phyloP scores from a whole-genome alignment of 805 yeast species.

The Candida insectalens region DNA sequence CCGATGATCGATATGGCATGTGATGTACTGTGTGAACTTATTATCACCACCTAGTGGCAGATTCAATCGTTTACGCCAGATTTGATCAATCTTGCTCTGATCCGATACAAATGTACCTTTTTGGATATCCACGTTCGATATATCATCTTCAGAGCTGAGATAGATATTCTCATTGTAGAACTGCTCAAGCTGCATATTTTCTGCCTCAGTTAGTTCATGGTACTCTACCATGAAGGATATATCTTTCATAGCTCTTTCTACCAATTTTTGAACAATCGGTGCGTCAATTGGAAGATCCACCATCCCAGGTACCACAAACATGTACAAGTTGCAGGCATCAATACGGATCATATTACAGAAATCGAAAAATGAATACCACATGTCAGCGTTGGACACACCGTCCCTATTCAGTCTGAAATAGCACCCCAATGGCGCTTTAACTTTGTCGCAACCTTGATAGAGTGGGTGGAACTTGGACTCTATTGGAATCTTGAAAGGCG shows the following conservation, averaged over 20 bases:
- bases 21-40: slow-evolving; percentile 13
- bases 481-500: slow-evolving; percentile 15
- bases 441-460: slow-evolving; percentile 18
- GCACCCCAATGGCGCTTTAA: slow-evolving; percentile 11
- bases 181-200: slow-evolving; percentile 9
- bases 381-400: slow-evolving; percentile 3
- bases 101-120: slow-evolving; percentile 4
- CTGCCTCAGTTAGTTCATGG: slow-evolving; percentile 8
- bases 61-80: slow-evolving; percentile 5
- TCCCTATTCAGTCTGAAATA: slow-evolving; percentile 8
- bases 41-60: slow-evolving; percentile 1
- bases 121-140: slow-evolving; percentile 3
- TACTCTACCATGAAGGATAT: slow-evolving; percentile 14
- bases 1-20: slow-evolving; percentile 21
- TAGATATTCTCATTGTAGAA: slow-evolving; percentile 15
- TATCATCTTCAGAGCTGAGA: slow-evolving; percentile 6
- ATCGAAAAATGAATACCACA: slow-evolving; percentile 22
- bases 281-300: slow-evolving; percentile 9
- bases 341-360: slow-evolving; percentile 22
- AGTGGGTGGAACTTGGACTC: slow-evolving; percentile 20
- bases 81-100: slow-evolving; percentile 6
- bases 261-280: slow-evolving; percentile 11
- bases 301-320: slow-evolving; percentile 21
- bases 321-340: slow-evolving; percentile 25
- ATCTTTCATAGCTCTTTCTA: slow-evolving; percentile 12